Evolutionary conservation across 208 protist genomes (phyloP), one percentile per base, ranked within the genome.

Genomic region (Balamuthia mandrillaris): DNA sequence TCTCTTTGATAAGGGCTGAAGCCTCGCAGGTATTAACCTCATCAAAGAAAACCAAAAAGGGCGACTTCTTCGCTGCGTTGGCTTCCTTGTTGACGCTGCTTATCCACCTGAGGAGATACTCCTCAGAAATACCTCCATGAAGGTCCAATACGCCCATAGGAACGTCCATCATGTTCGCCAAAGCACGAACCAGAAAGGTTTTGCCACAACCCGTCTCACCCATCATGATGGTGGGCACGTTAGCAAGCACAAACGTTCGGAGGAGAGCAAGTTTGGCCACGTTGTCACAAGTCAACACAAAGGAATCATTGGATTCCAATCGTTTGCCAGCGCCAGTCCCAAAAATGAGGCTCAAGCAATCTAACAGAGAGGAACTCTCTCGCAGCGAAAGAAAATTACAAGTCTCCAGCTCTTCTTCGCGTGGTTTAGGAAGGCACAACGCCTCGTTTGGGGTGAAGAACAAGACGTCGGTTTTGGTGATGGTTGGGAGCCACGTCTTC

Each of bases 281-380:
- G 29, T 68, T 68, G 60, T 68, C 60, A 24, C 14, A 14, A 68
- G 60, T 68, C 16, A 68, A 24, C 14, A 35, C 60, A 68, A 91
- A 94, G 72, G 35, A 16, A 68, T 68, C n/a, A 24, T 56, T 18
- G 49, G 18, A 56, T 24, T 56, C n/a, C 49, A n/a, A 56, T 56
- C 18, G n/a, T 56, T 56, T 56, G 18, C 18, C 18, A 56, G 49
- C 49, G 49, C 18, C 18, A n/a, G n/a, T n/a, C 18, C 49, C 49
- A 56, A 56, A 56, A 56, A 56, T n/a, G n/a, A n/a, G n/a, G n/a
- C n/a, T n/a, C n/a, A n/a, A n/a, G n/a, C n/a, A n/a, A n/a, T n/a
- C n/a, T n/a, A n/a, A n/a, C n/a, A n/a, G n/a, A n/a, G n/a, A n/a
- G n/a, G n/a, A n/a, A n/a, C n/a, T n/a, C n/a, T n/a, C n/a, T n/a